phyloP scores from a whole-genome alignment of 495 filamentous ascomycete species.

The Aspergillus bridgeri region DNA sequence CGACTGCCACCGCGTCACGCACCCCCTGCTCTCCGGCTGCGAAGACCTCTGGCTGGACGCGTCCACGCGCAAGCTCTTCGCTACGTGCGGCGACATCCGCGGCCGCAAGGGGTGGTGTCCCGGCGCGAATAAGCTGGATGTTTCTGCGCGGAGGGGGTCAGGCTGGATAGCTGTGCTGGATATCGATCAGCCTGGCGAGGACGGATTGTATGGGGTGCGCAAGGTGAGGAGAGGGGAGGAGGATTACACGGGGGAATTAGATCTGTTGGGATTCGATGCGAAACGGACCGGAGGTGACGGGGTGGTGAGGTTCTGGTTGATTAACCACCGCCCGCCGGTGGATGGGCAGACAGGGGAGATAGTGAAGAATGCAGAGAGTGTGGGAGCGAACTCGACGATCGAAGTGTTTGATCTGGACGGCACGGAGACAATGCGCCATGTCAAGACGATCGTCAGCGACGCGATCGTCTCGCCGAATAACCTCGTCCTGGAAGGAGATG shows the following conservation, averaged over 20 bases:
- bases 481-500: constrained; percentile 27
- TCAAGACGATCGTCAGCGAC: constrained; percentile 27
- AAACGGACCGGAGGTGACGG: constrained; percentile 8
- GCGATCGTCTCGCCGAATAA: constrained; percentile 33
- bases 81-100: constrained; percentile 22
- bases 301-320: constrained; percentile 30
- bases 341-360: constrained; percentile 25
- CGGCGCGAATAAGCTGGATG: constrained; percentile 12
- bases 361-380: constrained; percentile 24
- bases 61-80: constrained; percentile 29
- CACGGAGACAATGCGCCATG: constrained; percentile 20
- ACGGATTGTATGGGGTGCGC: constrained; percentile 23
- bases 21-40: constrained; percentile 35
- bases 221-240: constrained; percentile 7
- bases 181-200: constrained; percentile 22
- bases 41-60: constrained; percentile 42
- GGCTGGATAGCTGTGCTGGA: constrained; percentile 32
- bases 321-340: constrained; percentile 40
- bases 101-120: constrained; percentile 18
- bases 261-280: constrained; percentile 33
- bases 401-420: constrained; percentile 26
- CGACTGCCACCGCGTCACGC: constrained; percentile 25
- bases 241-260: constrained; percentile 23
- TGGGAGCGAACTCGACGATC: constrained; percentile 39
- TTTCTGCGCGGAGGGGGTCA: constrained; percentile 20